A percentile compares a stretch with the other conserved stretches of the same genome.
Conservation (phyloP, 2,329 filamentous ascomycete genomes). For the Calonectria fujianensis region DNA sequence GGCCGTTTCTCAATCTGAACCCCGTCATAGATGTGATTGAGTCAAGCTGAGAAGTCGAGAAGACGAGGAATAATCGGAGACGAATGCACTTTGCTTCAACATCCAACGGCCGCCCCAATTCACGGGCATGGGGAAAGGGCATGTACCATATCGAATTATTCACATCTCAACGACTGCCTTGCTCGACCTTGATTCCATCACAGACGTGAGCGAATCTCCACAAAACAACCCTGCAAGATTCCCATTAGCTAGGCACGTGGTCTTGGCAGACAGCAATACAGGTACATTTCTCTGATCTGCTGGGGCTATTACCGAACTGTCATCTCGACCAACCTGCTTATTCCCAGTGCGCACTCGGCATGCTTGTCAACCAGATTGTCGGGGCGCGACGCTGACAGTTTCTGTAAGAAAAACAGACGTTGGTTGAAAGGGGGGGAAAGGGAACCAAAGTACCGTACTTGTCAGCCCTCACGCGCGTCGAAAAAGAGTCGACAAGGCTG, state of each 20-base stretch:
- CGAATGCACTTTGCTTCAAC: neutral
- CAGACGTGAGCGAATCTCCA: neutral
- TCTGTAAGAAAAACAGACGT: too few species aligned
- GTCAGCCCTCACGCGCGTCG: too few species aligned
- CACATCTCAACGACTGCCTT: neutral
- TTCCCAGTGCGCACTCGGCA: neutral
- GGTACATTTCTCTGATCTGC: neutral
- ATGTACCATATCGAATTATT: neutral
- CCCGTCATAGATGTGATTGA: neutral
- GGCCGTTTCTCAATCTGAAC: neutral
- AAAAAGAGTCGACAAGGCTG: neutral
- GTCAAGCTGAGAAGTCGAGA: neutral
- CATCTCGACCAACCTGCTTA: neutral
- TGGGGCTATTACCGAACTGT: neutral
- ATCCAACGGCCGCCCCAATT: too few species aligned
- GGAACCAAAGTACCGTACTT: too few species aligned
- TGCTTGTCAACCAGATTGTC: too few species aligned
- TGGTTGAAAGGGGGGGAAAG: too few species aligned
- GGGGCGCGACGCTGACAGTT: too few species aligned
- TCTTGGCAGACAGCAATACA: neutral
- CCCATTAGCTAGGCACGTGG: neutral
- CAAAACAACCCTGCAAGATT: neutral
- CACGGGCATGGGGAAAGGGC: too few species aligned
- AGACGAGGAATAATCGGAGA: neutral
- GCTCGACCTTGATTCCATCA: too few species aligned